Evolutionary conservation across 306 rosid species (phyloP).

Genomic region (Cicer yamashitae): DNA sequence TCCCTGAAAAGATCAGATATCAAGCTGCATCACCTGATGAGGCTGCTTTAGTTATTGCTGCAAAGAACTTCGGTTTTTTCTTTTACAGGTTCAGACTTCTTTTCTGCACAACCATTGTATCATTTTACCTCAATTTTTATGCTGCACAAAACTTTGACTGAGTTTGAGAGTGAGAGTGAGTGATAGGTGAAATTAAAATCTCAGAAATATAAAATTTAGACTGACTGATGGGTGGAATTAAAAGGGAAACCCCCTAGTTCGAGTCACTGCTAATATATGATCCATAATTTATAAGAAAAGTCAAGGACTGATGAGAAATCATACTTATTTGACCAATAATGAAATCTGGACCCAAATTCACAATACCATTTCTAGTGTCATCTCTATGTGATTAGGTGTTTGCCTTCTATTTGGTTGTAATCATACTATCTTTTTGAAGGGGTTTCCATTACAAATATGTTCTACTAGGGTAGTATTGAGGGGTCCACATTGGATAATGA

Average conservation of each 20-base stretch:
- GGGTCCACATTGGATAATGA: too few species aligned
- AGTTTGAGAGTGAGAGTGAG: too few species aligned
- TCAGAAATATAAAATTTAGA: background rate
- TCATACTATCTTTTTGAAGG: background rate
- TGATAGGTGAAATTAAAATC: background rate
- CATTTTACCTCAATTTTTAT: background rate
- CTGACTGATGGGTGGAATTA: background rate
- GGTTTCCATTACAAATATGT: background rate
- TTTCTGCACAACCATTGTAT: background rate
- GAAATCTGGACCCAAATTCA: background rate
- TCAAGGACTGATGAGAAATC: background rate
- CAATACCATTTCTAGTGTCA: background rate
- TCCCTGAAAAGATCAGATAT: conserved; percentile 77
- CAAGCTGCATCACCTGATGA: conserved; percentile 98
- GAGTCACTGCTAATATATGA: background rate
- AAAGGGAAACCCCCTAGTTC: background rate
- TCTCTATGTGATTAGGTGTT: too few species aligned
- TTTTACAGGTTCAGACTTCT: conserved; percentile 74
- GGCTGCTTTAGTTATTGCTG: conserved; percentile 67
- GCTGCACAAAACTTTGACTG: background rate
- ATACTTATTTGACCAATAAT: background rate
- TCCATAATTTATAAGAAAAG: background rate
- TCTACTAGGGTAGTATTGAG: too few species aligned
- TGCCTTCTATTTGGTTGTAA: background rate
- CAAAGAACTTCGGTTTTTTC: conserved; percentile 95